Conservation (phyloP, 1,139 yeast species). For the Suhomyces terraborum region DNA sequence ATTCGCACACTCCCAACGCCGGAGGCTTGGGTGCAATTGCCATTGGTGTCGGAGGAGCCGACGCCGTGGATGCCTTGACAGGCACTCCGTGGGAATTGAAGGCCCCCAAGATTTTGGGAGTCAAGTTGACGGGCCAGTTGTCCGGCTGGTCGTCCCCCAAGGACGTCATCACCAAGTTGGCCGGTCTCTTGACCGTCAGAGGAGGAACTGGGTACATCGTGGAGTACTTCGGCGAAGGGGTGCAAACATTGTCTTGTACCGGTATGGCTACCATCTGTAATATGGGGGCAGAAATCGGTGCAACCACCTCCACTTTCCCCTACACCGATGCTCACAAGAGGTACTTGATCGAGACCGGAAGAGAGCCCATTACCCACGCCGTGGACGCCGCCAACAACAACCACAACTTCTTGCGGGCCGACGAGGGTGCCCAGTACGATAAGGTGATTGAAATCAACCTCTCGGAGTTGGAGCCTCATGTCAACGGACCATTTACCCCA, state of each 20-base stretch:
- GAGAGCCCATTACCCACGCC: slow-evolving; percentile 78
- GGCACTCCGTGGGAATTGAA: slow-evolving; percentile 99
- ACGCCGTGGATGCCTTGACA: slow-evolving; percentile 95
- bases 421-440: slow-evolving; percentile 81
- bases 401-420: slow-evolving; percentile 71
- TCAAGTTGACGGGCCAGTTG: slow-evolving; percentile 82
- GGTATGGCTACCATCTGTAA: slow-evolving; percentile 99
- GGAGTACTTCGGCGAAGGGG: slow-evolving; percentile 96
- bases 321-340: slow-evolving; percentile 84
- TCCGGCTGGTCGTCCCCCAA: slow-evolving; percentile 95
- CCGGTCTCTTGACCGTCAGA: slow-evolving; percentile 88
- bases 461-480: slow-evolving; percentile 77
- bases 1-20: slow-evolving; percentile 96
- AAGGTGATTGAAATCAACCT: slow-evolving; percentile 79
- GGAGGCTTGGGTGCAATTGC: slow-evolving; percentile 98
- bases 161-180: slow-evolving; percentile 88
- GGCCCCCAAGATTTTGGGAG: slow-evolving; percentile 93
- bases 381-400: slow-evolving; percentile 68
- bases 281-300: slow-evolving; percentile 99
- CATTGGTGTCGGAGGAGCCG: slow-evolving; percentile 99
- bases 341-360: slow-evolving; percentile 77
- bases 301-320: slow-evolving; percentile 96
- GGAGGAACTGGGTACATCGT: slow-evolving; percentile 97
- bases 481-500: slow-evolving; percentile 95
- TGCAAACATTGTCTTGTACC: slow-evolving; percentile 79